These are phyloP conservation scores for Pyricularia sp. DNA, from an alignment of 2,329 filamentous ascomycete species.

Conservation along the genomic window DNA sequence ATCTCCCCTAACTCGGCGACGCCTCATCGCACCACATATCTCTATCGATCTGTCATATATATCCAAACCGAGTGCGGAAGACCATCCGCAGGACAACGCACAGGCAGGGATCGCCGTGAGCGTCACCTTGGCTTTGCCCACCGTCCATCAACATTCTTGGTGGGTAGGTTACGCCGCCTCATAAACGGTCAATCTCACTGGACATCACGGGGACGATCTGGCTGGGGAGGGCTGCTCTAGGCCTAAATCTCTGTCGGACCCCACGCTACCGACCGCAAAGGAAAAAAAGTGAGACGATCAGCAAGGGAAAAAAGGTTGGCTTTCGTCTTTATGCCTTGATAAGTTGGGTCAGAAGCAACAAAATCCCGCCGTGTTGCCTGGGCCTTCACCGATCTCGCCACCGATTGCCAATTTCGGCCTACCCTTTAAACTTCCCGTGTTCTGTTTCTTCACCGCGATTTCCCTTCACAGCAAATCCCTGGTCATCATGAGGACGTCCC, in stretches of 20 bases:
- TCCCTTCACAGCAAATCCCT: neutral
- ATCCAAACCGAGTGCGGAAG: neutral
- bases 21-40: neutral
- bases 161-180: neutral
- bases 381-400: neutral
- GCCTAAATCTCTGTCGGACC: neutral
- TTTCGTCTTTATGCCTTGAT: neutral
- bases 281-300: neutral
- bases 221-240: neutral
- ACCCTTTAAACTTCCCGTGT: neutral
- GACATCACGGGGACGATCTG: neutral
- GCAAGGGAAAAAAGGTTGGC: neutral
- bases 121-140: neutral
- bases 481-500: neutral
- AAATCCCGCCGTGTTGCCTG: neutral
- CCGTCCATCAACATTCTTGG: neutral
- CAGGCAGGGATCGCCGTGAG: neutral
- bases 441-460: neutral
- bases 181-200: neutral
- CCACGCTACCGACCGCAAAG: neutral
- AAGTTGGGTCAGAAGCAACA: neutral
- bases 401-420: neutral
- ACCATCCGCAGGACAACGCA: neutral
- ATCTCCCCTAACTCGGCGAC: neutral
- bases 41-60: neutral